Percentiles rank a stretch among this genome's conserved stretches.
Conservation (phyloP, 2,329 filamentous ascomycete genomes). For the Ophiostoma sp. region DNA sequence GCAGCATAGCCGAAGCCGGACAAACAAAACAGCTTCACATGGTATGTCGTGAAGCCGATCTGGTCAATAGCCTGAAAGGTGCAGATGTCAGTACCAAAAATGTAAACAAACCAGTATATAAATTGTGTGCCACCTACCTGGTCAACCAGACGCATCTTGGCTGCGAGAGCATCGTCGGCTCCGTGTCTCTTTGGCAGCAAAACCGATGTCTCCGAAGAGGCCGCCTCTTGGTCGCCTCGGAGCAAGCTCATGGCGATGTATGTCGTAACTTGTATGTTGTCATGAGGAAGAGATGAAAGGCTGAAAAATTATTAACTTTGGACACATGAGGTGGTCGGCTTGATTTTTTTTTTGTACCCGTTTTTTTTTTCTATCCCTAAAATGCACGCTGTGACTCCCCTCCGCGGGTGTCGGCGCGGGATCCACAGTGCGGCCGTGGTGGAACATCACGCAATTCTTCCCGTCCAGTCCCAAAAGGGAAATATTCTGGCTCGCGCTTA, state of each 20-base stretch:
- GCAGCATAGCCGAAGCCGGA: neutral
- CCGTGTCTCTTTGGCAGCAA: neutral
- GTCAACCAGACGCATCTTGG: neutral
- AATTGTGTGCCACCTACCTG: neutral
- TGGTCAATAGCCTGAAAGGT: neutral
- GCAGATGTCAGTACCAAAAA: neutral
- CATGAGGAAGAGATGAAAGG: too few species aligned
- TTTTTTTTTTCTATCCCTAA: too few species aligned
- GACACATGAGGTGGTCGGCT: too few species aligned
- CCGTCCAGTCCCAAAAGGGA: neutral
- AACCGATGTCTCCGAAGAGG: neutral
- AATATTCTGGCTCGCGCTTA: constrained; percentile 1
- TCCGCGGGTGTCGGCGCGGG: neutral
- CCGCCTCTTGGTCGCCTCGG: neutral
- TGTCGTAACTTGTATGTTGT: too few species aligned
- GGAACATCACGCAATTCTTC: neutral
- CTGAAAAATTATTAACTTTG: too few species aligned
- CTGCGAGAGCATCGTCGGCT: neutral
- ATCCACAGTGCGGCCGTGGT: neutral
- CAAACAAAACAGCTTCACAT: neutral
- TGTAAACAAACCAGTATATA: neutral
- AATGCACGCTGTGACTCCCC: too few species aligned
- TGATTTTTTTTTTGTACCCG: too few species aligned
- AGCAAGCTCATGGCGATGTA: neutral
- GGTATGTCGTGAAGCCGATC: neutral